These are phyloP conservation scores for Solanum raphanifolium DNA, from an alignment of 257 asterid species.

Conservation along the genomic window DNA sequence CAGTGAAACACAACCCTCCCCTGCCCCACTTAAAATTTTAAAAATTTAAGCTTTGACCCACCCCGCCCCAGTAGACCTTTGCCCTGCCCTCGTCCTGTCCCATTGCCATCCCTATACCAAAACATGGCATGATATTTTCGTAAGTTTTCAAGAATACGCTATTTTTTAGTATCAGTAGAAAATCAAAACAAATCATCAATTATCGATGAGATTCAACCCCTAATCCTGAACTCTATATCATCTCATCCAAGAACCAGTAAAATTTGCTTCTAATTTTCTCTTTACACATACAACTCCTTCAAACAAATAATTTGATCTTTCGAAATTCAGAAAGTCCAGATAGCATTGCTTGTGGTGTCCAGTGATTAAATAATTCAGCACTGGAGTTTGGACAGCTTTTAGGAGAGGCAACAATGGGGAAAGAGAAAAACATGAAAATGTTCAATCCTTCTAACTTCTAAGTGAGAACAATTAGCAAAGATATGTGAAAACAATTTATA, in stretches of 20 bases:
- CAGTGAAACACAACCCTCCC: neutral
- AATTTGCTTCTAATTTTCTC: neutral
- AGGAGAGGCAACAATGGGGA: neutral
- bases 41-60: neutral
- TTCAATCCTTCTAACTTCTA: neutral
- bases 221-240: neutral
- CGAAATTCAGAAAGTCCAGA: neutral
- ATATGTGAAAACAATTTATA: neutral
- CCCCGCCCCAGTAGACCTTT: neutral
- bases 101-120: neutral
- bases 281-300: neutral
- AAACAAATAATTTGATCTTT: neutral
- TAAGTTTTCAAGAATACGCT: neutral
- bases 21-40: neutral
- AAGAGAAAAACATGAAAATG: neutral
- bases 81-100: neutral
- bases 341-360: neutral
- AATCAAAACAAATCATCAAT: neutral
- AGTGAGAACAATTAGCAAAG: neutral
- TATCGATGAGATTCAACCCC: neutral
- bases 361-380: neutral
- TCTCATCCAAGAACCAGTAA: neutral
- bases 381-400: neutral
- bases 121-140: neutral
- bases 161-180: neutral